Evolutionary conservation across 352 stramenopile genomes (phyloP), one percentile per base, ranked within the genome.

Genomic region (Globisporangium ultimum): DNA sequence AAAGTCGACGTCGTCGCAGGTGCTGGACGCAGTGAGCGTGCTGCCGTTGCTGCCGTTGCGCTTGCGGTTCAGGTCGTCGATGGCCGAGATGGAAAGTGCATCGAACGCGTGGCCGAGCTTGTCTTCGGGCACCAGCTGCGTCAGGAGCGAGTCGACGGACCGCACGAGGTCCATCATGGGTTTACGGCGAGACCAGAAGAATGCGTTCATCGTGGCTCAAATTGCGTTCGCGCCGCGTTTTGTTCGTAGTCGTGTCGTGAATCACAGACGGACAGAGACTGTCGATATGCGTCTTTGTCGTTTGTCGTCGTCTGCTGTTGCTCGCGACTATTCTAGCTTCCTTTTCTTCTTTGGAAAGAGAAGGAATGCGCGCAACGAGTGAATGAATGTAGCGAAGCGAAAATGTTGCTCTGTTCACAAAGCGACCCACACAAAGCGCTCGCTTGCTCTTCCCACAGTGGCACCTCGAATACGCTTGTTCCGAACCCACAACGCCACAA

Each of bases 101-200:
- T 81, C 69, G 17, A 89, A 81, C 7, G 75, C 68, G 13, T 72
- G 60, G 22, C 79, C 74, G 18, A 89, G 68, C 51, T 76, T 78
- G 52, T 88, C 78, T 7, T 88, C 75, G 11, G 80, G 78, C 48
- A 88, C 74, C 24, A 89, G 61, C 55, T 86, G 70, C 18, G 60
- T 57, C 38, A 92, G 63, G 32, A 88, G 66, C 49, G 74, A 72
- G 58, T 92, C 82, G 28, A 89, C 78, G 7, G 76, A 80, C 56
- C 78, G 79, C 61, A 92, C 80, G 58, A 92, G 72, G 60, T 92
- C 82, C 49, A 80, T 81, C 14, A 78, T 87, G 40, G 82, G 78
- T 65, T 89, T 89, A 14, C 80, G 62, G 13, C 80, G 74, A 11
- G 80, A 74, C 80, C 82, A 92, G 61, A 92, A 90, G 67, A 92